phyloP scores from a whole-genome alignment of 1,139 yeast species.

The Petasospora fabianii region DNA sequence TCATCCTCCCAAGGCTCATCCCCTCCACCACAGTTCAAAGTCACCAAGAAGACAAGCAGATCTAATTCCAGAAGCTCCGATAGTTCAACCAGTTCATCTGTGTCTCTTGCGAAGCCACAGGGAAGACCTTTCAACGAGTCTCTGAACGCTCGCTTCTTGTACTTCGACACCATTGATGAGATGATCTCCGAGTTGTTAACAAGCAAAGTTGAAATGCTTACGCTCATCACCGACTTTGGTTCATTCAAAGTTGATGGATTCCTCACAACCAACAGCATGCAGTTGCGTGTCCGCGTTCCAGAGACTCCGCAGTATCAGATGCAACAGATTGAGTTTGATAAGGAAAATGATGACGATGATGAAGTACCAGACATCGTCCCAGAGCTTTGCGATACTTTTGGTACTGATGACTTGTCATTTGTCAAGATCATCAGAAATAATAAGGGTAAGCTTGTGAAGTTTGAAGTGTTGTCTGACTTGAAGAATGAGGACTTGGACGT shows the following conservation, averaged over 20 bases:
- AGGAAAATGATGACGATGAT: slow-evolving; percentile 5
- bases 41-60: background rate
- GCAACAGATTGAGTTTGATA: slow-evolving; percentile 21
- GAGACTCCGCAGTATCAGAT: slow-evolving; percentile 7
- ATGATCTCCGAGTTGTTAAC: slow-evolving; percentile 21
- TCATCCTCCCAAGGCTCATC: slow-evolving; percentile 8
- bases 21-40: background rate
- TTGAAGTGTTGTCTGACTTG: slow-evolving; percentile 32
- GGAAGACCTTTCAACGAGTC: slow-evolving; percentile 39
- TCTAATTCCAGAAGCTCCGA: background rate
- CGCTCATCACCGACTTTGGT: slow-evolving; percentile 13
- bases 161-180: slow-evolving; percentile 23
- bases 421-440: slow-evolving; percentile 38
- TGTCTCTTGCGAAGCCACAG: slow-evolving; percentile 26
- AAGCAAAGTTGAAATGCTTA: slow-evolving; percentile 13
- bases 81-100: background rate
- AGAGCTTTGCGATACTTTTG: slow-evolving; percentile 26
- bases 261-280: slow-evolving; percentile 10
- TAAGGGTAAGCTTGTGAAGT: slow-evolving; percentile 35
- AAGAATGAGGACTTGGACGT: slow-evolving; percentile 15
- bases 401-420: slow-evolving; percentile 29
- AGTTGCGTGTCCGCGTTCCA: slow-evolving; percentile 12
- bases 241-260: slow-evolving; percentile 12
- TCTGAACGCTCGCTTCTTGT: slow-evolving; percentile 32
- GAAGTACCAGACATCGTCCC: slow-evolving; percentile 17